Conservation (phyloP, 257 asterid species). For the Gentiana straminea region DNA sequence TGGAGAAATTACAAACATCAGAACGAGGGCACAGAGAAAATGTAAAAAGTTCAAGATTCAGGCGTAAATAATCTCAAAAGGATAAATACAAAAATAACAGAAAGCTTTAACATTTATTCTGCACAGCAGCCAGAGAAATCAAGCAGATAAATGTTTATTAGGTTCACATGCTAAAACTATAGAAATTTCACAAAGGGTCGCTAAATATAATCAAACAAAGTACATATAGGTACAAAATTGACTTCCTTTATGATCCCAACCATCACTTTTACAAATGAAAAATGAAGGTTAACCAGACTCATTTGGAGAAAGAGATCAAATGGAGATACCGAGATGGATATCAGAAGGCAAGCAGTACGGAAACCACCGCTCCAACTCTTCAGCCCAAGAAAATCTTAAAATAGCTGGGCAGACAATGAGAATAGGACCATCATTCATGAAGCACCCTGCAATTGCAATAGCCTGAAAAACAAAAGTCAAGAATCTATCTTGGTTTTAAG, state of each 20-base stretch:
- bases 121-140: too few species aligned
- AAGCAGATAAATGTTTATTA: too few species aligned
- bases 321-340: slow-evolving; percentile 66
- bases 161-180: too few species aligned
- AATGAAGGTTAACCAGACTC: not conserved
- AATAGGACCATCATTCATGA: slow-evolving; percentile 71
- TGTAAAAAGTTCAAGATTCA: not conserved
- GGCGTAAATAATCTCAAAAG: not conserved
- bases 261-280: not conserved
- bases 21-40: not conserved
- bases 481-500: slow-evolving; percentile 8
- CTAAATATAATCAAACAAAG: too few species aligned
- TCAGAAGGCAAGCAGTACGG: slow-evolving; percentile 84
- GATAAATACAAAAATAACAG: not conserved
- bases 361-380: slow-evolving; percentile 92
- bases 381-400: slow-evolving; percentile 87
- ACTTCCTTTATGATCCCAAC: not conserved
- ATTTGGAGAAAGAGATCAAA: not conserved
- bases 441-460: slow-evolving; percentile 78
- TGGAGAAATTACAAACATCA: slow-evolving; percentile 21
- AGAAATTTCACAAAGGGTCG: too few species aligned
- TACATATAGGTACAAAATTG: not conserved
- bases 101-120: not conserved
- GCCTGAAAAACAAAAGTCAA: slow-evolving; percentile 48
- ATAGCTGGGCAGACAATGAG: slow-evolving; percentile 98